Evolutionary conservation across 1,139 yeast genomes (phyloP).

Genomic region (Candida sojae): DNA sequence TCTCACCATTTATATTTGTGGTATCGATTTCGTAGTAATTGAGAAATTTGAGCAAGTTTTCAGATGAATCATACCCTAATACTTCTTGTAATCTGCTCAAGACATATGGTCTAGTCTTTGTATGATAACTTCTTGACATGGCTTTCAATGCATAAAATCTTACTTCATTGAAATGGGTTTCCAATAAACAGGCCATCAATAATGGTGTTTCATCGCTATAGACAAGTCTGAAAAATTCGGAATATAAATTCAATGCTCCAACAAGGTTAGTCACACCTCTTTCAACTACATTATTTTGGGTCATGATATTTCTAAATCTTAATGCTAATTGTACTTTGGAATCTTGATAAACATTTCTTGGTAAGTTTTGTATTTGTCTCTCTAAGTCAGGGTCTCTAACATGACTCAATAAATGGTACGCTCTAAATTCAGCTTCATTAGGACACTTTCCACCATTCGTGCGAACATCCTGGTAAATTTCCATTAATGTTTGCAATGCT

Average conservation of each 20-base stretch:
- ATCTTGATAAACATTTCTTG: constrained; percentile 55
- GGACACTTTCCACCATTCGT: constrained; percentile 69
- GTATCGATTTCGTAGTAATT: constrained; percentile 64
- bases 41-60: constrained; percentile 58
- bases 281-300: constrained; percentile 64
- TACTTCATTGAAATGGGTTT: constrained; percentile 78
- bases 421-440: constrained; percentile 91
- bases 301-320: constrained; percentile 61
- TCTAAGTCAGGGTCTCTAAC: constrained; percentile 85
- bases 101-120: constrained; percentile 67
- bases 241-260: constrained; percentile 64
- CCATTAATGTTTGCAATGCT: constrained; percentile 84
- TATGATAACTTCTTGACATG: constrained; percentile 68
- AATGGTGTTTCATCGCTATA: constrained; percentile 59
- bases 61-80: constrained; percentile 66
- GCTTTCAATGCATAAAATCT: constrained; percentile 75
- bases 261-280: constrained; percentile 58
- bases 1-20: constrained; percentile 29
- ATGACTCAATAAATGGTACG: constrained; percentile 81
- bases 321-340: constrained; percentile 71
- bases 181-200: constrained; percentile 72
- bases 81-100: constrained; percentile 46
- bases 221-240: constrained; percentile 62
- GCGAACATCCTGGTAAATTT: constrained; percentile 81
- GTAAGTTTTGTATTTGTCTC: constrained; percentile 70